Conservation (phyloP, 371 early-diverging fungal species). For the Mucor saturninus region DNA sequence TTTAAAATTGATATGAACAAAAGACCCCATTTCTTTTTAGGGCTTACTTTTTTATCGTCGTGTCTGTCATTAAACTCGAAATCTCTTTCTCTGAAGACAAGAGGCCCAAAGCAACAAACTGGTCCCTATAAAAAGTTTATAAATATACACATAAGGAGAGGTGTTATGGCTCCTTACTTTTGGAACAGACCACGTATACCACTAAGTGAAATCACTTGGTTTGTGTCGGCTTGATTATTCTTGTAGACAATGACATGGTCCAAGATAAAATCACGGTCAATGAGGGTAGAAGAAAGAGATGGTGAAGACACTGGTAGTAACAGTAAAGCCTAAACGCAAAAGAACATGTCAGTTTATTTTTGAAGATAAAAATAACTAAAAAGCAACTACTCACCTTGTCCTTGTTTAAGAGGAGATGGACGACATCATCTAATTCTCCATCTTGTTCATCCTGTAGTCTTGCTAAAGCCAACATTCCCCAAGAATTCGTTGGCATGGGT, state of each 20-base stretch:
- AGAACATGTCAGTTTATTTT: no score
- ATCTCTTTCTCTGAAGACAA: conserved; percentile 34
- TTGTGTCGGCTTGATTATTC: conserved; percentile 28
- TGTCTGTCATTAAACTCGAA: conserved; percentile 5
- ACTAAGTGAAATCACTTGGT: conserved; percentile 43
- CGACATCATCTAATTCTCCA: conserved; percentile 47
- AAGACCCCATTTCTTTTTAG: not conserved
- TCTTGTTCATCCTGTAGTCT: conserved; percentile 39
- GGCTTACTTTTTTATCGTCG: no score
- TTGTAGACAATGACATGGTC: conserved; percentile 45
- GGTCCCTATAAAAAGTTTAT: conserved; percentile 15
- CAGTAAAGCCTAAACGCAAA: conserved; percentile 31
- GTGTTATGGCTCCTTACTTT: conserved; percentile 29
- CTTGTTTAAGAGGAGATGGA: conserved; percentile 30
- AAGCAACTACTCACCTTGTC: conserved; percentile 31
- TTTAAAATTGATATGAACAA: no score
- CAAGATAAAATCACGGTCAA: conserved; percentile 55
- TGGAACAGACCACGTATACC: conserved; percentile 52
- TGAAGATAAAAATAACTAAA: no score
- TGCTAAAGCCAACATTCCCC: conserved; percentile 51
- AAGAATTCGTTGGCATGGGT: conserved; percentile 55
- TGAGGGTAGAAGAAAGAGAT: conserved; percentile 44
- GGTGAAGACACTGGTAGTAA: conserved; percentile 54
- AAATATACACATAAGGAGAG: not conserved
- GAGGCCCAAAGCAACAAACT: conserved; percentile 33